Evolutionary conservation across 306 rosid genomes (phyloP).

Genomic region (Fragaria vesca): DNA sequence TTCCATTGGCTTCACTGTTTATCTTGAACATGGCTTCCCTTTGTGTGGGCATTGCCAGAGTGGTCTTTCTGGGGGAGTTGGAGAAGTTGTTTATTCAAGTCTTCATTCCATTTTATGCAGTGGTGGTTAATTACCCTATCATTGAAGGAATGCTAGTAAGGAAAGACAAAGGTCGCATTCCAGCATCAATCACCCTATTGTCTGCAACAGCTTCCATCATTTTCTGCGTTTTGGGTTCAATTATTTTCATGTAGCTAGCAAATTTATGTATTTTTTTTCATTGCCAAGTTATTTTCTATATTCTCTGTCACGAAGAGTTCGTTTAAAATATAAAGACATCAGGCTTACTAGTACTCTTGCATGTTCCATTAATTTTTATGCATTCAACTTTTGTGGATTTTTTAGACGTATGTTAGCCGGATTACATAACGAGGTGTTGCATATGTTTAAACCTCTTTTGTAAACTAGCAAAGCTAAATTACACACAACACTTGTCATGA

Average conservation of each 20-base stretch:
- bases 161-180: slow-evolving; percentile 31
- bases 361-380: neutral
- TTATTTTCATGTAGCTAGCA: slow-evolving; percentile 10
- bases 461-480: too few relatives aligned
- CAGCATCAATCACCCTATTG: slow-evolving; percentile 4
- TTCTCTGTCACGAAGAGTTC: too few relatives aligned
- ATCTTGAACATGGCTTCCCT: slow-evolving; percentile 46
- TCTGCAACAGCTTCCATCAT: neutral
- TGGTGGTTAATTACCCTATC: slow-evolving; percentile 20
- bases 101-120: slow-evolving; percentile 23
- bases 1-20: slow-evolving; percentile 50
- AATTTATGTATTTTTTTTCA: neutral
- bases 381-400: neutral
- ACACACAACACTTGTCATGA: too few relatives aligned
- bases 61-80: slow-evolving; percentile 24
- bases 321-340: too few relatives aligned
- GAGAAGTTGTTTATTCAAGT: slow-evolving; percentile 25
- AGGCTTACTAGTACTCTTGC: neutral
- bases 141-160: slow-evolving; percentile 35
- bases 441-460: too few relatives aligned
- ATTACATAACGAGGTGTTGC: too few relatives aligned
- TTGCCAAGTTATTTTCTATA: too few relatives aligned
- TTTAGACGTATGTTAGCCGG: too few relatives aligned
- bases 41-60: slow-evolving; percentile 38
- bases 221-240: slow-evolving; percentile 19